Base-by-base conservation (phyloP, 2,329 filamentous ascomycete species). In the Alternaria alternata region DNA sequence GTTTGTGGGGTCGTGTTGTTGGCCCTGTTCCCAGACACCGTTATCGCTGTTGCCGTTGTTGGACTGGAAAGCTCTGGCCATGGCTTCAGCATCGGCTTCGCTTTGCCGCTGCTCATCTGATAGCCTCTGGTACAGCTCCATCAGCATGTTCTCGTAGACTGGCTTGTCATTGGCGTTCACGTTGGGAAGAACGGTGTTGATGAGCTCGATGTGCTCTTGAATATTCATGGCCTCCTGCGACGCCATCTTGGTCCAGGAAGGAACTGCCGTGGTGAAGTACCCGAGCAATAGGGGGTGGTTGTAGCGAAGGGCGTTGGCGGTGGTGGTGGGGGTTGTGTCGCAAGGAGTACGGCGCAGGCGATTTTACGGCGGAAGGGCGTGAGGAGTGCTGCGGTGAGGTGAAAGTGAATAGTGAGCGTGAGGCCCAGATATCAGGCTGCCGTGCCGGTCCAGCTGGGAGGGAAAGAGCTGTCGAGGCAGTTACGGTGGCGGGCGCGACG, bases 401-500 rank as follows among this genome's bases (percentile, higher is more conserved):
- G 44, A 62, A 34, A 26, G 41, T 44, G 56, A 53, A 47, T 52
- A 39, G 28, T 60, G 39, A 38, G 53, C 32, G 57, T 54, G 57
- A 56, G 56, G 24, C 39, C 12, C 24, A 41, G 51, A 26, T 48
- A 44, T 12, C 54, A 64, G 54, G 59, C 59, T 56, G 51, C 51
- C 43, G 47, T 55, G 39, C 39, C 30, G 47, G 57, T 54, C 20
- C 41, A 42, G 53, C 41, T 43, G 48, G 44, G 18, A 42, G 42
- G 52, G 39, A 44, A 59, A 28, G 24, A 26, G 54, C 44, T 49
- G 42, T 57, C n/a, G 49, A 51, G 59, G 54, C 59, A 51, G 51
- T 58, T 53, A 38, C 49, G 41, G 53, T 58, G 36, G 46, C 20
- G 32, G 55, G 32, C 54, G 46, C 58, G 51, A 63, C 61, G 58